Evolutionary conservation across 1,284 basidiomycete species (phyloP).

Genomic region (Ganoderma multipileum): DNA sequence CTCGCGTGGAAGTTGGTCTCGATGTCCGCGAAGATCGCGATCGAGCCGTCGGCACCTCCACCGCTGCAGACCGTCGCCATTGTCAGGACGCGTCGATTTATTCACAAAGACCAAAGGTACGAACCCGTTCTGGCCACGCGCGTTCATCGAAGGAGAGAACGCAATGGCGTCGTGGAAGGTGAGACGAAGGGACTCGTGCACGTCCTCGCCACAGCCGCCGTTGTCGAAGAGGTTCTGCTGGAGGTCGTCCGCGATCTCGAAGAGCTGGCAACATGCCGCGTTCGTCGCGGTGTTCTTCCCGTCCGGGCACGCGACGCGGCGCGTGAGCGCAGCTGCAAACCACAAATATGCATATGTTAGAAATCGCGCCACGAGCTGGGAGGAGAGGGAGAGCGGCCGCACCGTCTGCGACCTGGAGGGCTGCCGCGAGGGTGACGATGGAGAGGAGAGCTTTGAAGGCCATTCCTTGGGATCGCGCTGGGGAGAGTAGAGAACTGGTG

Average conservation of each 20-base stretch:
- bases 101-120: not conserved
- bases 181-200: constrained; percentile 40
- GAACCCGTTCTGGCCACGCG: constrained; percentile 30
- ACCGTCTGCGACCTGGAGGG: constrained; percentile 30
- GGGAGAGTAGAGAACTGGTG: constrained; percentile 16
- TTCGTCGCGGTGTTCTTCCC: constrained; percentile 42
- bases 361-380: not conserved
- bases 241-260: constrained; percentile 45
- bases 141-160: constrained; percentile 31
- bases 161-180: constrained; percentile 43
- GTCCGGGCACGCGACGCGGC: constrained; percentile 34
- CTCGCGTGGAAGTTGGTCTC: constrained; percentile 37
- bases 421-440: constrained; percentile 25
- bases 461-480: constrained; percentile 19
- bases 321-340: constrained; percentile 29
- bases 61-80: constrained; percentile 18
- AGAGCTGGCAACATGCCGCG: constrained; percentile 46
- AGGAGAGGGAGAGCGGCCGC: not conserved
- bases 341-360: not conserved
- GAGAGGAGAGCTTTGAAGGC: constrained; percentile 28
- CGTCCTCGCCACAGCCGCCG: constrained; percentile 36
- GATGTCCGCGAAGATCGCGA: constrained; percentile 32
- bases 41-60: constrained; percentile 38
- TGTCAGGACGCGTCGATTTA: not conserved
- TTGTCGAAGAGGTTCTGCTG: constrained; percentile 46